Percentiles rank a stretch among this genome's conserved stretches.
Conservation (phyloP, 768 basidiomycete species). For the Xanthoconium stramineum region DNA sequence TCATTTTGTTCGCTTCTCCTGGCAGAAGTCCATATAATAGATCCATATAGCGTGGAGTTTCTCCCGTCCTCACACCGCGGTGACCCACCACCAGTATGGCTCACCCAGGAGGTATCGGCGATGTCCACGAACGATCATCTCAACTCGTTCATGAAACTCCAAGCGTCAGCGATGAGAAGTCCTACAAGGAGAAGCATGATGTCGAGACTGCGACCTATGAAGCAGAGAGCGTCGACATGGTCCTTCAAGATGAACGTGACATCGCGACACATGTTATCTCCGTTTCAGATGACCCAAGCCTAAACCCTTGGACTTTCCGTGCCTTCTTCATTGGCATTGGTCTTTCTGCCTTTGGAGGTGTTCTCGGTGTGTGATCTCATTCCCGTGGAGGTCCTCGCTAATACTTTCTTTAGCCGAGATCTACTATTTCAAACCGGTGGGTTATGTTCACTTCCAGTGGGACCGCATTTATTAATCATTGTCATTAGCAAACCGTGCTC, state of each 20-base stretch:
- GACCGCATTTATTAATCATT: neutral
- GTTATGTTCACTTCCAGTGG: neutral
- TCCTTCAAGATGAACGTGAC: slow-evolving; percentile 43
- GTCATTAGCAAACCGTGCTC: slow-evolving; percentile 46
- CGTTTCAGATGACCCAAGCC: slow-evolving; percentile 29
- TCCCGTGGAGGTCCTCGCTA: neutral
- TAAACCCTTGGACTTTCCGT: slow-evolving; percentile 39
- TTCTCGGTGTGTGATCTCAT: slow-evolving; percentile 38
- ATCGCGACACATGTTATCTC: slow-evolving; percentile 48
- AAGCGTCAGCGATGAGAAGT: slow-evolving; percentile 18
- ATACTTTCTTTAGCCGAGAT: slow-evolving; percentile 43
- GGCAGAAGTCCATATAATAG: neutral
- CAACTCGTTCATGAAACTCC: neutral
- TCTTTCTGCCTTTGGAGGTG: slow-evolving; percentile 50
- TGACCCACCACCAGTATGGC: slow-evolving; percentile 7
- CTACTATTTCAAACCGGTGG: slow-evolving; percentile 43
- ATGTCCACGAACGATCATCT: neutral
- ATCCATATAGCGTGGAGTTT: neutral
- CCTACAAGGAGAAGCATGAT: slow-evolving; percentile 32
- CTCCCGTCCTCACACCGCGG: neutral
- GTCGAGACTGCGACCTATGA: slow-evolving; percentile 27
- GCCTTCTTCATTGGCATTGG: slow-evolving; percentile 54
- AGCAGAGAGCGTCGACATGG: slow-evolving; percentile 8
- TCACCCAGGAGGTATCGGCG: neutral
- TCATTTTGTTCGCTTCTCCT: neutral